phyloP scores from a whole-genome alignment of 2,329 filamentous ascomycete species.

The Aurifilum marmelostoma region DNA sequence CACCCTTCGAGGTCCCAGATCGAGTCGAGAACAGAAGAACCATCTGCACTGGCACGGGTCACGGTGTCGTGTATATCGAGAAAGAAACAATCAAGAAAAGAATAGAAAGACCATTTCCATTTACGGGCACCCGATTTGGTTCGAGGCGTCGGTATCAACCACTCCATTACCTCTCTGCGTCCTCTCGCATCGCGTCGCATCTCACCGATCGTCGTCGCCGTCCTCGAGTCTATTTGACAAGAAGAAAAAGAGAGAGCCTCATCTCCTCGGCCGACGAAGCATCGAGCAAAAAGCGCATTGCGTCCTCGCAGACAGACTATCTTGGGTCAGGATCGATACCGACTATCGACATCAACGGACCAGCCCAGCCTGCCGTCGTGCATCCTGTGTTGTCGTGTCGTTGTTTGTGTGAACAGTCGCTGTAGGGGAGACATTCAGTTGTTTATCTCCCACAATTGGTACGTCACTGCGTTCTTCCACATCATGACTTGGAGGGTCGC shows the following conservation, averaged over 20 bases:
- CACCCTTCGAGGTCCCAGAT: conserved; percentile 28
- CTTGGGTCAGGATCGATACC: conserved; percentile 37
- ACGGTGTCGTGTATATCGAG: conserved; percentile 38
- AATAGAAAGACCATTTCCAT: conserved; percentile 35
- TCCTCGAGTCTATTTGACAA: conserved; percentile 27
- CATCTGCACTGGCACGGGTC: conserved; percentile 37
- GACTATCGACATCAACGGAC: conserved; percentile 36
- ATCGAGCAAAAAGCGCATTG: conserved; percentile 30
- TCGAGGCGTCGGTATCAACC: conserved; percentile 31
- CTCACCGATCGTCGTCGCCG: conserved; percentile 29
- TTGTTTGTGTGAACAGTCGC: conserved; percentile 41
- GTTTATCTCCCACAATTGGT: conserved; percentile 88
- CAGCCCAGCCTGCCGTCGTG: conserved; percentile 25
- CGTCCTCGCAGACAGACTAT: conserved; percentile 26
- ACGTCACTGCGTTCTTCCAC: conserved; percentile 46
- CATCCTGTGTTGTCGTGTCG: conserved; percentile 23
- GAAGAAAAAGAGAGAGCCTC: conserved; percentile 5
- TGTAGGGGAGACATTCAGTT: conserved; percentile 95
- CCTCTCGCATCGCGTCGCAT: conserved; percentile 25
- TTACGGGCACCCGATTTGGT: conserved; percentile 30
- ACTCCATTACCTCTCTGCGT: conserved; percentile 6
- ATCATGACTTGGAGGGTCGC: conserved; percentile 31
- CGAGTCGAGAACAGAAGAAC: conserved; percentile 28
- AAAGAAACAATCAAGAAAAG: conserved; percentile 35
- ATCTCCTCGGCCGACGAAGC: conserved; percentile 27